Evolutionary conservation across 2,329 filamentous ascomycete genomes (phyloP).

Genomic region (Pyrenophora graminea): DNA sequence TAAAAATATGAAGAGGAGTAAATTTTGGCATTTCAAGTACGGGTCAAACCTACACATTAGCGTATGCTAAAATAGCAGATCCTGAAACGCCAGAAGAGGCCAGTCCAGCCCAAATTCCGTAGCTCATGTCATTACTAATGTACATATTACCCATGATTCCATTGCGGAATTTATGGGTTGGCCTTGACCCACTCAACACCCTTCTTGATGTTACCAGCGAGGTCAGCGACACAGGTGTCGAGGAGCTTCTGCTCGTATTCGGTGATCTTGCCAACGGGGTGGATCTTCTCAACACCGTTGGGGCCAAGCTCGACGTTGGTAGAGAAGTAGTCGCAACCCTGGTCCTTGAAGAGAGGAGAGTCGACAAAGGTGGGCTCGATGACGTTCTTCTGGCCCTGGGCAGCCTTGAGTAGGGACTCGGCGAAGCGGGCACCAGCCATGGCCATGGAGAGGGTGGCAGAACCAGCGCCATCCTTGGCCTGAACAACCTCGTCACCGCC

Average conservation of each 20-base stretch:
- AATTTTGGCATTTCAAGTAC: slow-evolving; percentile 26
- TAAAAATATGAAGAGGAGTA: slow-evolving; percentile 11
- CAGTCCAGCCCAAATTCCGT: slow-evolving; percentile 29
- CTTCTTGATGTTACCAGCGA: slow-evolving; percentile 96
- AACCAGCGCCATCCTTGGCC: slow-evolving; percentile 97
- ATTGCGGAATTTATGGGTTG: slow-evolving; percentile 50
- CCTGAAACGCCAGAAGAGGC: slow-evolving; percentile 18
- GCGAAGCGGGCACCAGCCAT: slow-evolving; percentile 87
- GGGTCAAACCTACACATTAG: slow-evolving; percentile 28
- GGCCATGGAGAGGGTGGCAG: slow-evolving; percentile 97
- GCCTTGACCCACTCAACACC: slow-evolving; percentile 69
- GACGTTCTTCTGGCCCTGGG: slow-evolving; percentile 91
- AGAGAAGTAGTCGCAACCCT: slow-evolving; percentile 96
- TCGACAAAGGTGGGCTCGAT: slow-evolving; percentile 97
- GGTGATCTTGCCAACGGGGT: slow-evolving; percentile 82
- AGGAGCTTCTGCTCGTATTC: slow-evolving; percentile 87
- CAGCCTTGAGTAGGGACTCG: slow-evolving; percentile 89
- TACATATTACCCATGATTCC: slow-evolving; percentile 25
- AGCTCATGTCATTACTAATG: slow-evolving; percentile 34
- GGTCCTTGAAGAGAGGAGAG: slow-evolving; percentile 96
- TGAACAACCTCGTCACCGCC: slow-evolving; percentile 98
- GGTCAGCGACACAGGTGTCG: slow-evolving; percentile 79
- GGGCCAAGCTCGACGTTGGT: slow-evolving; percentile 94
- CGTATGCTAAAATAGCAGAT: slow-evolving; percentile 22
- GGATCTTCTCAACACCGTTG: slow-evolving; percentile 93